Conservation (phyloP, 495 filamentous ascomycete genomes). For the Chaetomium fimeti region DNA sequence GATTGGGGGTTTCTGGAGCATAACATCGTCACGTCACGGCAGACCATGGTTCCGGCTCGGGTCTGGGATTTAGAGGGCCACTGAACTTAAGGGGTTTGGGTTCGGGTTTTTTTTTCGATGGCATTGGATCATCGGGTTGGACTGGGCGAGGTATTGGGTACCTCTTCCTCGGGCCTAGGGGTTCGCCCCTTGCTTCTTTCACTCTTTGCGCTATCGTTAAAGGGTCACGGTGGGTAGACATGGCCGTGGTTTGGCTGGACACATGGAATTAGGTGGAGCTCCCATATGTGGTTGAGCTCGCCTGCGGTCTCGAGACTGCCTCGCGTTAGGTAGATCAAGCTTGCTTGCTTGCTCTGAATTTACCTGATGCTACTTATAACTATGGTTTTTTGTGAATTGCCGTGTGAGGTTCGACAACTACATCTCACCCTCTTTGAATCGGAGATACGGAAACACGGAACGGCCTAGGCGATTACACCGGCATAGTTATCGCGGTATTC, state of each 20-base stretch:
- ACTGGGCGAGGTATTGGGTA: not conserved
- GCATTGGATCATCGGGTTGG: not conserved
- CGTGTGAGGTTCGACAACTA: not conserved
- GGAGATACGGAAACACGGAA: too few species aligned
- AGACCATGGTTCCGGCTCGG: not conserved
- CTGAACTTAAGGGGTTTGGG: not conserved
- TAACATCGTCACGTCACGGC: not conserved
- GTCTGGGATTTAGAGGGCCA: conserved; percentile 2
- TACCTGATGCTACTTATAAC: conserved; percentile 2
- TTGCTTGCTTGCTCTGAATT: not conserved
- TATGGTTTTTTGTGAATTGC: not conserved
- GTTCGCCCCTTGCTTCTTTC: not conserved
- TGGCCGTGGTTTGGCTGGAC: not conserved
- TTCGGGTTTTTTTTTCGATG: not conserved
- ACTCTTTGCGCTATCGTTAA: conserved; percentile 10
- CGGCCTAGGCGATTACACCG: too few species aligned
- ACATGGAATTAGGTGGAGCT: conserved; percentile 3
- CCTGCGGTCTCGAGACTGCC: not conserved
- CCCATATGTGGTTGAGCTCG: not conserved
- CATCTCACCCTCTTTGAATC: too few species aligned
- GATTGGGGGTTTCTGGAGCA: not conserved
- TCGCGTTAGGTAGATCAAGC: not conserved
- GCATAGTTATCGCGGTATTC: too few species aligned
- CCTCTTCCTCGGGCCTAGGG: too few species aligned
- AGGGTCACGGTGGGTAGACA: not conserved